A percentile compares a stretch with the other conserved stretches of the same genome.
These are phyloP conservation scores for Atkinsonella texensis DNA, from an alignment of 2,329 filamentous ascomycete species.

Conservation along the genomic window DNA sequence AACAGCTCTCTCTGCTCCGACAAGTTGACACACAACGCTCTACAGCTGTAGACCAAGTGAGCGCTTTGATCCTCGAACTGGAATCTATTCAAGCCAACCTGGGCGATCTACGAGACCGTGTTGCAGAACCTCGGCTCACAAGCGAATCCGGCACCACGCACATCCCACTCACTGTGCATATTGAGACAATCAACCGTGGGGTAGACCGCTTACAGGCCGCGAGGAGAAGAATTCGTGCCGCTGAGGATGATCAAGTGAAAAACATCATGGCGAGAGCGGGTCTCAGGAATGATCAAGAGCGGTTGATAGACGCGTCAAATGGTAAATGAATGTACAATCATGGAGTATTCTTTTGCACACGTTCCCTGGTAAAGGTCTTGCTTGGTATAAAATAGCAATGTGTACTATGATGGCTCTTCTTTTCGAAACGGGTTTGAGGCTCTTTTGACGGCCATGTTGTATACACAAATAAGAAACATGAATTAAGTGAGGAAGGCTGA, in stretches of 20 bases:
- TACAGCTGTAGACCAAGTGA: constrained; percentile 56
- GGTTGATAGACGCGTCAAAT: constrained; percentile 25
- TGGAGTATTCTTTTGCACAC: background rate
- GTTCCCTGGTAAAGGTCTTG: background rate
- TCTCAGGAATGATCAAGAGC: constrained; percentile 26
- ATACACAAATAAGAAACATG: no score
- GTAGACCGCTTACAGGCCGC: constrained; percentile 59
- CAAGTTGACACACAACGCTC: constrained; percentile 56
- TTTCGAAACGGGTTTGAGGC: no score
- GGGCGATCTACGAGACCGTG: constrained; percentile 58
- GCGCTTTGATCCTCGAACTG: constrained; percentile 56
- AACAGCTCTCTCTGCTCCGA: constrained; percentile 50
- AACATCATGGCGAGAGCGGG: constrained; percentile 37
- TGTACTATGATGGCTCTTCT: no score
- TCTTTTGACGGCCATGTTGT: no score
- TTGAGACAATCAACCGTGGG: constrained; percentile 61
- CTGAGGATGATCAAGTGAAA: constrained; percentile 46
- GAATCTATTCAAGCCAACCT: constrained; percentile 60
- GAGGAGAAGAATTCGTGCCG: constrained; percentile 43
- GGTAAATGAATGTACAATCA: background rate
- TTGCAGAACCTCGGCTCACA: constrained; percentile 52
- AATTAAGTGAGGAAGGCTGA: no score
- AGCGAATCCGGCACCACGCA: constrained; percentile 26
- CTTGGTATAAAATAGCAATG: background rate
- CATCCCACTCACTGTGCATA: constrained; percentile 59